Base-by-base conservation (phyloP, 371 early-diverging fungal species). In the Mucor plumbeus region DNA sequence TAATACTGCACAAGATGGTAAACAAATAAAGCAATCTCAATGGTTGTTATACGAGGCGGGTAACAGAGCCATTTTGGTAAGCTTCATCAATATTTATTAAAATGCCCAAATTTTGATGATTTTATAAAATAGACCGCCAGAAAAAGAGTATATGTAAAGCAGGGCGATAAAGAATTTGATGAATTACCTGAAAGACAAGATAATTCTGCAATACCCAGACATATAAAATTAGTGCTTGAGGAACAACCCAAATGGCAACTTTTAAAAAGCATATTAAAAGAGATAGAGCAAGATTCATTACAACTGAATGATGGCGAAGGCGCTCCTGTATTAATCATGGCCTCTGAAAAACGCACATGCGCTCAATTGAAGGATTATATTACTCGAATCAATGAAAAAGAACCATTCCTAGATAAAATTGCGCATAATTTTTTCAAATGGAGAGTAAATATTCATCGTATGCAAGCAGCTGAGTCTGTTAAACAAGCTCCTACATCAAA, bases 221-320 rank as follows among this genome's bases (percentile, higher is more conserved):
- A 82, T 19, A 83, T 92, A 44, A 79, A 84, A 55, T 88, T 94
- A 0, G 87, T 90, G 11, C 71, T 97, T 33, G 98, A 98, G 70
- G 95, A 93, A 54, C 90, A 90, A 31, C 98, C 98, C 3, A 98
- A 98, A 75, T 97, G 97, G 94, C 71, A 73, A n/a, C 80, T 90
- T 3, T 63, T 98, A 19, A 75, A 73, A 0, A 84, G 86, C 9
- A 82, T 95, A 0, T 70, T 98, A 56, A 71, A 86, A 19, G 96
- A 97, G 63, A 91, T 98, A 11, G 88, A 91, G 62, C 44, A 80
- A 14, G 90, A 88, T 11, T 56, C 40, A 6, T 5, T 69, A 31
- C 26, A 26, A 35, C 39, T 64, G 21, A 61, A 68, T 39, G 7
- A 47, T n/a, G 66, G 63, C 7, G 21, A 63, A 59, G 70, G 61